Evolutionary conservation across 2,329 filamentous ascomycete genomes (phyloP).

Genomic region (Aspergillus proliferans): DNA sequence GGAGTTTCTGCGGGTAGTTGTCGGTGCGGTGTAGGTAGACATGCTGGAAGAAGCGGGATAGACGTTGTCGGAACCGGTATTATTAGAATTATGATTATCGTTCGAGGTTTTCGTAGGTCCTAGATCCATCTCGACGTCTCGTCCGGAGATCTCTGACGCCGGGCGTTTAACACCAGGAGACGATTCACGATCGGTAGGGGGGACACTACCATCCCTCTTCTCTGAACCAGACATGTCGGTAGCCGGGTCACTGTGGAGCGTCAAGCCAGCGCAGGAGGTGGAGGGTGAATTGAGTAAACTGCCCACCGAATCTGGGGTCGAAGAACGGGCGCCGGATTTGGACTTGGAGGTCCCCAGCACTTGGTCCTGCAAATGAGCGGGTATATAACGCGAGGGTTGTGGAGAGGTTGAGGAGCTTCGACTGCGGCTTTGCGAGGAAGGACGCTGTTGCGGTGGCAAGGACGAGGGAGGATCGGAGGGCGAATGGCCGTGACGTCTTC

Average conservation of each 20-base stretch:
- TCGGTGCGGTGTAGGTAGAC: constrained; percentile 29
- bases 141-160: constrained; percentile 24
- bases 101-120: constrained; percentile 12
- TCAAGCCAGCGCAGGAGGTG: constrained; percentile 48
- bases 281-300: constrained; percentile 40
- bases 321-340: constrained; percentile 31
- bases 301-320: constrained; percentile 24
- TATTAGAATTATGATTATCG: constrained; percentile 39
- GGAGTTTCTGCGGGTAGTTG: constrained; percentile 22
- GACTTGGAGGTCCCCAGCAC: constrained; percentile 30
- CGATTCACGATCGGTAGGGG: constrained; percentile 20
- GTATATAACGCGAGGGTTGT: constrained; percentile 43
- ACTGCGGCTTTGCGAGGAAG: constrained; percentile 17
- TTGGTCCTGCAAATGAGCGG: constrained; percentile 52
- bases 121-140: constrained; percentile 19
- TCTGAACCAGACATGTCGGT: constrained; percentile 40
- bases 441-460: constrained; percentile 14
- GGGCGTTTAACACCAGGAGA: constrained; percentile 33
- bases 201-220: constrained; percentile 15
- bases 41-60: constrained; percentile 35
- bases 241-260: constrained; percentile 40
- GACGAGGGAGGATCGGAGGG: constrained; percentile 18
- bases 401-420: constrained; percentile 24
- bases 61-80: constrained; percentile 27
- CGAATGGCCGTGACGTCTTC: constrained; percentile 29